Base-by-base conservation (phyloP, 306 rosid species). In the Corylus americana region DNA sequence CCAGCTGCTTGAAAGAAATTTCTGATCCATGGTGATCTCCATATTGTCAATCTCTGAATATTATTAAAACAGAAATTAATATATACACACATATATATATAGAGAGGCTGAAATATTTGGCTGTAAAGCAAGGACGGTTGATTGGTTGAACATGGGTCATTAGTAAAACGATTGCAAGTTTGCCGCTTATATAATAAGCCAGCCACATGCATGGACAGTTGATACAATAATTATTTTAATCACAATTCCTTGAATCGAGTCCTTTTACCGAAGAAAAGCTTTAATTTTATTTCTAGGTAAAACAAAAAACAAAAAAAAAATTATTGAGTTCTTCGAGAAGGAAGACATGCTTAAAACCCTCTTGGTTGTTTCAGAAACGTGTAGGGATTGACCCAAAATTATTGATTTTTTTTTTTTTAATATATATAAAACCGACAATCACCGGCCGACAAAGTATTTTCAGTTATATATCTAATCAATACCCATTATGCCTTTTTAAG, bases 1-100 rank as follows among this genome's bases (percentile, higher is more conserved):
- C 89, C 89, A 86, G 79, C 80, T 86, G 79, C 80, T 86, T 0
- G 87, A 83, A 45, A 72, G 57, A 66, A 78, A 79, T 78, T 14
- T 64, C 53, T 78, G 39, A 20, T 87, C 85, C 80, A 80, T 18
- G 51, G 44, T 51, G 45, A 42, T 42, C 57, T 82, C 67, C 57
- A 14, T 59, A 13, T 59, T 55, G 7, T 42, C 45, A 5, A 45
- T 9, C 64, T 50, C 6, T 84, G 9, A 77, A 37, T n/a, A n/a
- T 50, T 12, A 31, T 31, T 2, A 1, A 31, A 1, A 47, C 16
- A 63, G 29, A 13, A 63, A 13, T 61, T 39, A 31, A 31, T 31
- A 31, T 31, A 31, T 31, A 31, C 35, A 31, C 2, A 31, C 2
- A 31, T 0, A 29, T 29, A 29, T 29, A 29, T 31, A 5, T 42